Base-by-base conservation (phyloP, 176 grass and related monocot genomes). In the Lolium rigidum region DNA sequence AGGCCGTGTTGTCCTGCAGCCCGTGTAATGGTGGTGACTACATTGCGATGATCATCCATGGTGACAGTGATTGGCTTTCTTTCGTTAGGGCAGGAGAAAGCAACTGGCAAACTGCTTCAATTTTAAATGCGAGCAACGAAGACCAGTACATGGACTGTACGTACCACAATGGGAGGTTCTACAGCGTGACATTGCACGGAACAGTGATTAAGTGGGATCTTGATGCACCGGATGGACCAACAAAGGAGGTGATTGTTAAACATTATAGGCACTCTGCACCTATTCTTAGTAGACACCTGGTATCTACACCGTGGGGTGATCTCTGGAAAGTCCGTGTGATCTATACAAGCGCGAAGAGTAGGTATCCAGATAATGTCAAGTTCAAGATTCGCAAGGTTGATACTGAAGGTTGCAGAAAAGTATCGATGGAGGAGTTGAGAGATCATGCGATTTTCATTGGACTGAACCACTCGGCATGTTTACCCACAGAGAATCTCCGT, bases 1-100 rank as follows among this genome's bases (percentile, higher is more conserved):
- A 85, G 83, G 83, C 83, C 0, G 83, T 84, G 72, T 0, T 85
- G 31, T 85, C 72, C 5, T 54, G 83, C 60, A 41, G 59, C 39
- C 83, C 83, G 52, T 85, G 60, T 1, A 66, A 77, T 26, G 20
- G 15, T 12, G 60, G 28, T 20, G 14, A 6, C 83, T 76, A 17
- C n/a, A 18, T 16, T 15, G 47, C 7, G 6, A 66, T 77, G 67
- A 28, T 83, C 59, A 85, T 85, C 1, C 60, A 85, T 24, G 0
- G 3, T 24, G 60, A 55, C 25, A 12, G 2, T 4, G n/a, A 26
- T 24, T 43, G 59, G 18, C 18, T 85, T 64, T 85, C 83, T 66
- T 85, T 77, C 38, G 60, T 26, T 8, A 77, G 21, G 71, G 26
- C 83, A 41, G 26, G 83, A 39, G 46, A 76, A 18, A 24, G 4